A percentile compares a stretch with the other conserved stretches of the same genome.
These are phyloP conservation scores for Trichoderma reesei DNA, from an alignment of 495 filamentous ascomycete genomes.

Conservation along the genomic window DNA sequence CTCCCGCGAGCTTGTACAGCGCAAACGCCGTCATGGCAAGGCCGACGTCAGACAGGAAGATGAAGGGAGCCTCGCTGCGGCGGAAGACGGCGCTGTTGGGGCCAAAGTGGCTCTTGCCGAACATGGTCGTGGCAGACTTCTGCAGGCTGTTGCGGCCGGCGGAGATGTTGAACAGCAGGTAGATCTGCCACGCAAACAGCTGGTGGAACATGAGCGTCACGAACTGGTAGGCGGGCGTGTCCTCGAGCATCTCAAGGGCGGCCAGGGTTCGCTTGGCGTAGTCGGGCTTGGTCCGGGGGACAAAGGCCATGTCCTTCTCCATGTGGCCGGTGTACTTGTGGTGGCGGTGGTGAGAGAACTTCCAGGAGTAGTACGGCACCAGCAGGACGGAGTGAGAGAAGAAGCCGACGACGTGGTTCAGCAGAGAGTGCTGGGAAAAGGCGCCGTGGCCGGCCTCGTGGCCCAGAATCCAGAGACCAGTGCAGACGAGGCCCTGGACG, in stretches of 20 bases:
- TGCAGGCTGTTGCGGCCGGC: slow-evolving; percentile 38
- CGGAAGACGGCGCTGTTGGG: slow-evolving; percentile 46
- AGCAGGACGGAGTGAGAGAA: slow-evolving; percentile 53
- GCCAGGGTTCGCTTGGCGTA: slow-evolving; percentile 29
- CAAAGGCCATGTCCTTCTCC: slow-evolving; percentile 50
- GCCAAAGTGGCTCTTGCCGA: slow-evolving; percentile 40
- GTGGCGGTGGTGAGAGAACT: slow-evolving; percentile 64
- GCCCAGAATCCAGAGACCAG: slow-evolving; percentile 62
- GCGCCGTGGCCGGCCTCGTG: slow-evolving; percentile 68
- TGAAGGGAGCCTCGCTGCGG: slow-evolving; percentile 41
- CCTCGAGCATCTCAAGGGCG: slow-evolving; percentile 41
- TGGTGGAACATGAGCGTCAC: slow-evolving; percentile 43
- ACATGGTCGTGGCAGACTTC: slow-evolving; percentile 50
- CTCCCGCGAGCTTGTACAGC: slow-evolving; percentile 33
- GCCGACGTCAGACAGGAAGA: slow-evolving; percentile 52
- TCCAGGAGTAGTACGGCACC: slow-evolving; percentile 70
- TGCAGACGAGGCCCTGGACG: slow-evolving; percentile 55
- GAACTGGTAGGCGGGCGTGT: slow-evolving; percentile 44
- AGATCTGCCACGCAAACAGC: slow-evolving; percentile 46
- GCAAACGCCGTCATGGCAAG: slow-evolving; percentile 35
- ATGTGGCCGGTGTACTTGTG: slow-evolving; percentile 55
- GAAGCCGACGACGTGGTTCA: slow-evolving; percentile 63
- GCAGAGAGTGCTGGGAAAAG: slow-evolving; percentile 49
- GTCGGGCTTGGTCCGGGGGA: slow-evolving; percentile 36
- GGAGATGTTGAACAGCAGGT: slow-evolving; percentile 46